Evolutionary conservation across 306 rosid species (phyloP).

Genomic region (Benincasa hispida): DNA sequence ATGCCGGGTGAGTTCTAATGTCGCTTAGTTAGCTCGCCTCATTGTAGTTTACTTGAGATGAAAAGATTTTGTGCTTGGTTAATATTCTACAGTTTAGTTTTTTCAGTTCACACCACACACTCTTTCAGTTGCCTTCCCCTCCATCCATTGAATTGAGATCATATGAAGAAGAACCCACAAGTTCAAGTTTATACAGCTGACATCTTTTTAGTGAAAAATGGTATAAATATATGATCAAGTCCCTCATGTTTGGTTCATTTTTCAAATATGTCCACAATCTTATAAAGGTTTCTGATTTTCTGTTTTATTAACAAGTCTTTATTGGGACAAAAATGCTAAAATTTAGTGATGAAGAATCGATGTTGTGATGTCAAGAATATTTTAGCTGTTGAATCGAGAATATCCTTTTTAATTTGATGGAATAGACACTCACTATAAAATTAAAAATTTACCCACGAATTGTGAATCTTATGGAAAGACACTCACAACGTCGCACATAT

Average conservation of each 20-base stretch:
- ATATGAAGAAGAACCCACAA: background rate
- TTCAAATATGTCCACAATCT: background rate
- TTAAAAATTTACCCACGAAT: too few relatives aligned
- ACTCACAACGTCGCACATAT: background rate
- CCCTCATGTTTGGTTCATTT: background rate
- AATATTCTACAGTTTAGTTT: background rate
- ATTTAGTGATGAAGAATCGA: background rate
- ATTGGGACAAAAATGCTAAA: background rate
- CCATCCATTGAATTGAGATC: background rate
- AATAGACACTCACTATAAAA: too few relatives aligned
- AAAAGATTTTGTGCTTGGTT: background rate
- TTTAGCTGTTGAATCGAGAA: too few relatives aligned
- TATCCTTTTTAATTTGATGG: too few relatives aligned
- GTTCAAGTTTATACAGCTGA: background rate
- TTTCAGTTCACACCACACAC: background rate
- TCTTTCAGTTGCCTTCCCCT: background rate
- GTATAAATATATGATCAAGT: background rate
- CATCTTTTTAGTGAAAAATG: background rate
- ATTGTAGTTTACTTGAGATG: background rate
- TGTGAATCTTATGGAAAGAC: too few relatives aligned
- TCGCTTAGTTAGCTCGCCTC: background rate
- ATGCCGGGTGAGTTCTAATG: conserved; percentile 27
- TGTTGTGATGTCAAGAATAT: too few relatives aligned
- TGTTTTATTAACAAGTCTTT: background rate
- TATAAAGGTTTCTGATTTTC: background rate